phyloP scores from a whole-genome alignment of 2,329 filamentous ascomycete species.

The Talaromyces piceae region DNA sequence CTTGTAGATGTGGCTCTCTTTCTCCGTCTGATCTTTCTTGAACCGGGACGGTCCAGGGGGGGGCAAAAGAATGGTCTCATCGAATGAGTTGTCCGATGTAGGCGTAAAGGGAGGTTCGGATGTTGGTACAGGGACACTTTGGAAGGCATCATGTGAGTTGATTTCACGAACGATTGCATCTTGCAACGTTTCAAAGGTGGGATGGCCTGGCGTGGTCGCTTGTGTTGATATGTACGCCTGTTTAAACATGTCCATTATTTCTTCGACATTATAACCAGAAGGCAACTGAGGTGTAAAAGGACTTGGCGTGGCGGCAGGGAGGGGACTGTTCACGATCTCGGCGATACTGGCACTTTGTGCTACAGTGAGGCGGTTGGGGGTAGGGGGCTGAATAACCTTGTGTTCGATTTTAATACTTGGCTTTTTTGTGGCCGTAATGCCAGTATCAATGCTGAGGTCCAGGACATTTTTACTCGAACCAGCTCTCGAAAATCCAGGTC shows the following conservation, averaged over 20 bases:
- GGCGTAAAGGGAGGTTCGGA: constrained; percentile 29
- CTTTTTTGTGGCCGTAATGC: constrained; percentile 27
- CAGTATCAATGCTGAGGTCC: constrained; percentile 35
- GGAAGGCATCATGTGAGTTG: constrained; percentile 38
- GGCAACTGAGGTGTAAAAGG: constrained; percentile 17
- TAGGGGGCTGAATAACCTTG: constrained; percentile 30
- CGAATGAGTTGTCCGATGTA: constrained; percentile 18
- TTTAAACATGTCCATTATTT: constrained; percentile 36
- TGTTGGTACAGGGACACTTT: constrained; percentile 23
- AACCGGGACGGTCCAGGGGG: constrained; percentile 12
- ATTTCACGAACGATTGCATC: constrained; percentile 39
- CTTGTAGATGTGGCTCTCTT: constrained; percentile 25
- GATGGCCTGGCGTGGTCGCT: constrained; percentile 19
- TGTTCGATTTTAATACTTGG: constrained; percentile 26
- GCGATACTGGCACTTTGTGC: constrained; percentile 29
- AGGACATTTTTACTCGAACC: constrained; percentile 29
- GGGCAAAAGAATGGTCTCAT: constrained; percentile 11
- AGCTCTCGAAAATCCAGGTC: constrained; percentile 10
- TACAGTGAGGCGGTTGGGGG: constrained; percentile 20
- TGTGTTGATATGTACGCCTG: constrained; percentile 29
- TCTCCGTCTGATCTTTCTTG: constrained; percentile 20
- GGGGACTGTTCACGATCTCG: constrained; percentile 35
- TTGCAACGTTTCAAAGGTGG: constrained; percentile 35
- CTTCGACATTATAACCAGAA: constrained; percentile 27
- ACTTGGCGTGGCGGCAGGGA: constrained; percentile 23